Evolutionary conservation across 345 rosid genomes (phyloP).

Genomic region (Eucalyptus regnans): DNA sequence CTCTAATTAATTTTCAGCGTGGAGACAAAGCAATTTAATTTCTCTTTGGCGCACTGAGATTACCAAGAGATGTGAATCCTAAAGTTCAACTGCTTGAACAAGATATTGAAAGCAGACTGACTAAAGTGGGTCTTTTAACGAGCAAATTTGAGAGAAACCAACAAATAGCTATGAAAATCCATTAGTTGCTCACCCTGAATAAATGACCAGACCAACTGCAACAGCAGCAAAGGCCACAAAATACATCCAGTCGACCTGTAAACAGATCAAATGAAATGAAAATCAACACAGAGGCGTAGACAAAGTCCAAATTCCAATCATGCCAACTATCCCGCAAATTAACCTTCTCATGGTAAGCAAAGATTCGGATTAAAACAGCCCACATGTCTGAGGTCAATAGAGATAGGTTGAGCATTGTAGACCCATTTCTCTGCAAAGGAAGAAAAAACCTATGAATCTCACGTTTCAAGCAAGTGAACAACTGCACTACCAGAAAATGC

Average conservation of each 20-base stretch:
- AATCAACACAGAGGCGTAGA: neutral
- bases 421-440: slow-evolving; percentile 44
- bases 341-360: slow-evolving; percentile 85
- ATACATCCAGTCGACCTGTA: slow-evolving; percentile 85
- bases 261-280: neutral
- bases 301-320: neutral
- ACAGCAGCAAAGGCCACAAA: slow-evolving; percentile 76
- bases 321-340: neutral
- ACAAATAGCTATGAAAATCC: neutral
- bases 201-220: slow-evolving; percentile 50
- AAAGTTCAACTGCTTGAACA: neutral
- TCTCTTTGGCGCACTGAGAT: neutral
- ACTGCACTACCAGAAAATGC: neutral
- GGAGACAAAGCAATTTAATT: neutral
- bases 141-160: neutral
- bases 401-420: slow-evolving; percentile 92
- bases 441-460: neutral
- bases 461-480: neutral
- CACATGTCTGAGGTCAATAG: slow-evolving; percentile 93
- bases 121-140: neutral
- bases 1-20: neutral
- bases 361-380: slow-evolving; percentile 80
- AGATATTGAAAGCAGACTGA: neutral
- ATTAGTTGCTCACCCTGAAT: slow-evolving; percentile 42
- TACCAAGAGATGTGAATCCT: neutral